Evolutionary conservation across 2,329 filamentous ascomycete species (phyloP), one percentile per base, ranked within the genome.

Genomic region (Diaporthe sp.): DNA sequence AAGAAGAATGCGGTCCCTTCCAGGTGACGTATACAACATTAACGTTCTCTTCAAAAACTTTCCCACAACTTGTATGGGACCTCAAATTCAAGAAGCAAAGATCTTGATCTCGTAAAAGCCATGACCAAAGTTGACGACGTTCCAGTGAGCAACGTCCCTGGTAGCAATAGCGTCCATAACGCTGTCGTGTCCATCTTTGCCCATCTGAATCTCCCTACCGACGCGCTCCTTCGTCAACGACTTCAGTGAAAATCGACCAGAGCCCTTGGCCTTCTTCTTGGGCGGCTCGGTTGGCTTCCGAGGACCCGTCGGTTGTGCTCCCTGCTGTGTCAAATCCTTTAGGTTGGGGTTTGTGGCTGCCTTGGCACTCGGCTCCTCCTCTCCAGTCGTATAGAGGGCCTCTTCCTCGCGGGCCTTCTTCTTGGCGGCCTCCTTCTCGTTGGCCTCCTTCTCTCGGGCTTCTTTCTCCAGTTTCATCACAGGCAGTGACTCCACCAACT

Each of bases 401-500:
- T 9, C n/a, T 28, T 61, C 25, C 44, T 42, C 31, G 7, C 42
- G 71, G 17, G 47, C 37, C 34, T 31, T 25, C 51, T 61, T 68
- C 71, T 75, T 51, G 70, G 37, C 68, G 70, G 37, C 68, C 60
- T 77, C 53, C 65, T 74, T 70, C 72, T 75, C 55, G 70, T 77
- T 39, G 55, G 37, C 68, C 60, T 77, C 53, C 65, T 75, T 70
- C 22, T 79, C 61, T n/a, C 75, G 72, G 9, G 76, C 75, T 42
- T 76, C 76, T 47, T 75, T 76, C 75, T 79, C 75, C 57, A 78
- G 78, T 47, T 74, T 77, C 71, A 71, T 75, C 4, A 75, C 80
- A 71, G 71, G 71, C 10, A 65, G 49, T 6, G 58, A 63, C 25
- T 85, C 84, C 17, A 85, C 75, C 3, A 85, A 37, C n/a, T 83